Conservation (phyloP, 306 rosid genomes). For the Trichosanthes cucumerina region DNA sequence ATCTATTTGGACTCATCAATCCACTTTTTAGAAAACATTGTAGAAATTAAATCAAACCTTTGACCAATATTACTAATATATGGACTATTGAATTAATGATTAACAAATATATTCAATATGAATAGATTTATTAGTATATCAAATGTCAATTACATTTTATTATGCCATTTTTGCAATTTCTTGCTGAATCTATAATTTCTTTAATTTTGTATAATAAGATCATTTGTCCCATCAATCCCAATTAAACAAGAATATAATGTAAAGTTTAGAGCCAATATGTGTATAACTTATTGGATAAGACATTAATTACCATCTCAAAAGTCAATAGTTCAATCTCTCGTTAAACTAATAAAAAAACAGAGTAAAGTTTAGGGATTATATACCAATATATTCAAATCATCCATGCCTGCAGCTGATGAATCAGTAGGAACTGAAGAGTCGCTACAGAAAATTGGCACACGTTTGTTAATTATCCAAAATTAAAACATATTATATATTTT, state of each 20-base stretch:
- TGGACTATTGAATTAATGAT: neutral
- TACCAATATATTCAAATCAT: neutral
- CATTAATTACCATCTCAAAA: too few relatives aligned
- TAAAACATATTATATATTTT: neutral
- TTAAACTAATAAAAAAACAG: too few relatives aligned
- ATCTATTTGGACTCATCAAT: too few relatives aligned
- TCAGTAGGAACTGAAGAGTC: neutral
- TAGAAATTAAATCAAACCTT: neutral
- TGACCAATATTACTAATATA: neutral
- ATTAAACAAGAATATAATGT: too few relatives aligned
- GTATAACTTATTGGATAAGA: too few relatives aligned
- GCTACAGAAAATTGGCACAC: neutral
- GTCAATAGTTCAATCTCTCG: too few relatives aligned
- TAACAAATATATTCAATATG: too few relatives aligned
- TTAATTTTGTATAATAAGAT: neutral
- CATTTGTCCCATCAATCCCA: neutral
- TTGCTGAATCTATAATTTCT: neutral
- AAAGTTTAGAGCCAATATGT: too few relatives aligned
- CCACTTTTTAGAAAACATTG: too few relatives aligned
- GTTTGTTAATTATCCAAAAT: neutral
- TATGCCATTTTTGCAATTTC: neutral
- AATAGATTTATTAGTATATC: neutral
- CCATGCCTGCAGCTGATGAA: neutral
- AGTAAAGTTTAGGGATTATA: too few relatives aligned
- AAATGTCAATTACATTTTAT: neutral